A percentile compares a stretch with the other conserved stretches of the same genome.
These are phyloP conservation scores for Apophysomyces trapeziformis DNA, from an alignment of 371 early-diverging fungal species.

Conservation along the genomic window DNA sequence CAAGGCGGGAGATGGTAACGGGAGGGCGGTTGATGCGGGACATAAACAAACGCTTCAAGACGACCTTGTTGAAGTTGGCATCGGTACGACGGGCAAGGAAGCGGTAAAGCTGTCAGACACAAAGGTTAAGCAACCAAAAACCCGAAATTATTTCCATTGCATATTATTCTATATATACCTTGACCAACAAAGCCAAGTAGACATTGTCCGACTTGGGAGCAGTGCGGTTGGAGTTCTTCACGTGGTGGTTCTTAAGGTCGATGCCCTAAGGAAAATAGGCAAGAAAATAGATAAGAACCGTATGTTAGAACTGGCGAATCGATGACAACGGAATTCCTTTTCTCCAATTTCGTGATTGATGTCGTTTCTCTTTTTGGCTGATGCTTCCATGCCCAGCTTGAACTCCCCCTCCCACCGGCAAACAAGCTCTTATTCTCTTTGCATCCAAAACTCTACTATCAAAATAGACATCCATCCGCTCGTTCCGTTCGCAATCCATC, in stretches of 20 bases:
- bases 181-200: conserved; percentile 95
- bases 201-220: conserved; percentile 93
- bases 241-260: conserved; percentile 96
- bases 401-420: background rate
- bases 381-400: too few species aligned
- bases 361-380: too few species aligned
- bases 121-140: background rate
- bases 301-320: too few species aligned
- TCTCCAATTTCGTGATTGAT: too few species aligned
- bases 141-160: background rate
- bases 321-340: too few species aligned
- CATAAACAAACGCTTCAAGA: conserved; percentile 95
- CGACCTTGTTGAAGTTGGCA: conserved; percentile 93
- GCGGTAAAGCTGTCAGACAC: conserved; percentile 23
- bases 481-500: background rate
- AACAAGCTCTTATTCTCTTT: background rate
- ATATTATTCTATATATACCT: conserved; percentile 56
- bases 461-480: background rate
- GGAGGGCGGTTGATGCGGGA: conserved; percentile 94
- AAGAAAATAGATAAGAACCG: background rate
- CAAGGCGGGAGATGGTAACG: conserved; percentile 85
- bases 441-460: background rate
- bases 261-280: conserved; percentile 76
- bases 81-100: conserved; percentile 31
- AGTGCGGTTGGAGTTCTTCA: conserved; percentile 86